Conservation (phyloP, 805 yeast species). For the Candida yuanshanica region DNA sequence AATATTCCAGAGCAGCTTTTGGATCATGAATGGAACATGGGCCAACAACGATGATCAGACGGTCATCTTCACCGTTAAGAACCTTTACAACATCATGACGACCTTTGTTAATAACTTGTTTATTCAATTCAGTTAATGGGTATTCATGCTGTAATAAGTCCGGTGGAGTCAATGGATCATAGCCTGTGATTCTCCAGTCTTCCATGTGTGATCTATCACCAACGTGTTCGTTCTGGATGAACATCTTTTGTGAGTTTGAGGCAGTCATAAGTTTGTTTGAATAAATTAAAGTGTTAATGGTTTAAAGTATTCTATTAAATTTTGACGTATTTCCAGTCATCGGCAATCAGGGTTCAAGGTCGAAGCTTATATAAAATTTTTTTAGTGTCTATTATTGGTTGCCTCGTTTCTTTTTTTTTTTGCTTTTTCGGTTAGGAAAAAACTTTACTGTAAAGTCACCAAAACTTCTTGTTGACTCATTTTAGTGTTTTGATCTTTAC, state of each 20-base stretch:
- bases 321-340: no score
- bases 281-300: not conserved
- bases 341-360: no score
- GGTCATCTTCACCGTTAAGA: constrained; percentile 77
- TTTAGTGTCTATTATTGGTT: not conserved
- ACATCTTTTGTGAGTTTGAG: constrained; percentile 42
- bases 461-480: not conserved
- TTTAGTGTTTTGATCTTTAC: no score
- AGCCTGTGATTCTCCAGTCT: constrained; percentile 79
- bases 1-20: constrained; percentile 85
- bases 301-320: no score
- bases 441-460: no score
- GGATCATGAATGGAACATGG: constrained; percentile 98
- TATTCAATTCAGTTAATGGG: constrained; percentile 57
- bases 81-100: constrained; percentile 71
- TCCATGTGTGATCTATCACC: constrained; percentile 80
- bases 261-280: constrained; percentile 3
- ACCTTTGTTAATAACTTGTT: constrained; percentile 63
- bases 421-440: no score
- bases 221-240: constrained; percentile 73
- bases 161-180: constrained; percentile 95
- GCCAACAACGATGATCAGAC: constrained; percentile 85
- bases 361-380: not conserved
- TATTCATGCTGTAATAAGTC: constrained; percentile 83
- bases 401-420: not conserved